Base-by-base conservation (phyloP, 139 green algal species). In the Coelastrella sp. region DNA sequence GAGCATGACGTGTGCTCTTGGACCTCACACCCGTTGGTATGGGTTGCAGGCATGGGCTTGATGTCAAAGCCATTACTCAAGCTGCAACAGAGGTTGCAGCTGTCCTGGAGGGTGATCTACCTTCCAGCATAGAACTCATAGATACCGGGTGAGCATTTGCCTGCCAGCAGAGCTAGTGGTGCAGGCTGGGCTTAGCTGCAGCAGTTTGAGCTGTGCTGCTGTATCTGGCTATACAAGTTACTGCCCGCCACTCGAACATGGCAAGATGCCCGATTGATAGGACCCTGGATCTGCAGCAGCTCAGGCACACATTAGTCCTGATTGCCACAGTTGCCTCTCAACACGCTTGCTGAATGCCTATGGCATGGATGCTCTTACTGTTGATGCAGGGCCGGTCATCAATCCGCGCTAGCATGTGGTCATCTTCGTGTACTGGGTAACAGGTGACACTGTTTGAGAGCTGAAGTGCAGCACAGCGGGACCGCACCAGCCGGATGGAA, bases 361-460 rank as follows among this genome's bases (percentile, higher is more conserved):
- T 58, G 10, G 4, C 20, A 24, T 78, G 17, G 22, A 60, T 81
- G 74, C 74, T 81, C 25, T 12, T 66, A 4, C 12, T 70, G 12
- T 12, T 63, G 14, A 56, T 85, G 86, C 63, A 91, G 78, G 81
- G 88, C 35, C 6, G 70, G 70, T n/a, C 24, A 49, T 27, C 88
- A 91, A 66, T 56, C 68, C 19, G 73, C 80, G 9, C 68, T 91
- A n/a, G 68, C 80, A 12, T 88, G 80, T 74, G 88, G 88, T 7
- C 88, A 88, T 68, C 68, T 91, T 68, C 58, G 80, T 14, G 88
- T 91, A 9, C 78, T 91, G 24, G 81, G 88, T 20, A 91, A 91
- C 79, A 81, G 78, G 87, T 91, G 57, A 78, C 20, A n/a, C n/a
- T 6, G 7, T 14, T 81, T 49, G 1, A 49, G 35, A 49, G 35